Evolutionary conservation across 768 basidiomycete genomes (phyloP), one percentile per base, ranked within the genome.

Genomic region (Calocera viscosa): DNA sequence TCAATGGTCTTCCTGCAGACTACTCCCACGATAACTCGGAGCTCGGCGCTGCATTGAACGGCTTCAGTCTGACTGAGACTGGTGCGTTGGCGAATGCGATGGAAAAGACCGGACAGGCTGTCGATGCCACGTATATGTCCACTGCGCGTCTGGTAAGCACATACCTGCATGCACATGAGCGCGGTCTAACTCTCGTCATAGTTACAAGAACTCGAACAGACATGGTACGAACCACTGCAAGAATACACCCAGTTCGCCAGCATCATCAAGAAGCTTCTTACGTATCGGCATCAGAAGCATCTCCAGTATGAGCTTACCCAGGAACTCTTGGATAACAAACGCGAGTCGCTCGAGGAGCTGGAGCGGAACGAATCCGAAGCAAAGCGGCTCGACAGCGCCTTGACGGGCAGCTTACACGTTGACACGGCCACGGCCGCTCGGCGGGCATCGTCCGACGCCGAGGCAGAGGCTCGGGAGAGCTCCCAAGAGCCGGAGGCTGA

Each of bases 301-400:
- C 89, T 94, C 8, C 96, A 99, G 75, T 94, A 88, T 73, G 96
- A 99, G 77, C 90, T 96, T 84, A 95, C 96, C 2, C 90, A 95
- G 75, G 94, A 97, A 74, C 81, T 82, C 28, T 80, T 99, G 14
- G 94, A 94, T 70, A 79, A 80, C 16, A 95, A 92, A 76, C 86
- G 86, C 66, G 91, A 90, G 72, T 82, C 86, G 71, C 79, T 99
- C 65, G 91, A 88, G 65, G 90, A 94, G 49, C 81, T 96, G 24
- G 96, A 98, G 77, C 91, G 88, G 77, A 93, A 88, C 67, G 96
- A 99, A 76, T 80, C 82, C 40, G 96, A 98, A 75, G 93, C 96
- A 7, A 84, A 84, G 66, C 81, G 96, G 66, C 78, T 99, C 63
- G 93, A 94, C 49, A 89, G 88, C 66, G 96, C 96, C 0, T 82